Percentiles rank a stretch among this genome's conserved stretches.
These are phyloP conservation scores for Osmanthus fragrans DNA, from an alignment of 257 asterid species.

Conservation along the genomic window DNA sequence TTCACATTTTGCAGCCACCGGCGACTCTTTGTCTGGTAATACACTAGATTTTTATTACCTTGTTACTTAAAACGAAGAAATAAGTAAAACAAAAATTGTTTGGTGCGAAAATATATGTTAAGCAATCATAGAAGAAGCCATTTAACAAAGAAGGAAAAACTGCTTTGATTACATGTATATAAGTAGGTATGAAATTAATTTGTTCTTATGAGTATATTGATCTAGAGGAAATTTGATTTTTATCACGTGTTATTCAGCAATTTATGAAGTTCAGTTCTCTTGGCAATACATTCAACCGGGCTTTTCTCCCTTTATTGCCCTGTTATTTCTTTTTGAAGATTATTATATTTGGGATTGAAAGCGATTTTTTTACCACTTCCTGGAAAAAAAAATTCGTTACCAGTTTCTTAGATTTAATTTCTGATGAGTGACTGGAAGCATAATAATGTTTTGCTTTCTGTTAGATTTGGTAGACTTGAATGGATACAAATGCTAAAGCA, in stretches of 20 bases:
- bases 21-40: constrained; percentile 24
- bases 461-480: constrained; percentile 27
- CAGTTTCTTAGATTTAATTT: constrained; percentile 5
- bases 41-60: constrained; percentile 3
- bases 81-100: neutral
- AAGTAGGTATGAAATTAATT: neutral
- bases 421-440: neutral
- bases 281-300: neutral
- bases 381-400: neutral
- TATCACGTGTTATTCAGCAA: constrained; percentile 4
- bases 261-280: neutral
- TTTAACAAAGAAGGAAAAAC: neutral
- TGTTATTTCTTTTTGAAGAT: neutral
- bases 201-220: neutral
- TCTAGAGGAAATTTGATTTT: neutral
- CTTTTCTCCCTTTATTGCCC: neutral
- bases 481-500: constrained; percentile 44
- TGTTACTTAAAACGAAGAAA: neutral
- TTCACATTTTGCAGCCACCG: constrained; percentile 15
- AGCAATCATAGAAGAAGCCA: neutral
- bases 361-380: too few relatives aligned
- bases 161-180: neutral
- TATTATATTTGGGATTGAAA: neutral
- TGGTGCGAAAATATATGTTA: neutral
- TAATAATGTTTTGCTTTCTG: constrained; percentile 8